Base-by-base conservation (phyloP, 345 rosid species). In the Citrus hindsii region DNA sequence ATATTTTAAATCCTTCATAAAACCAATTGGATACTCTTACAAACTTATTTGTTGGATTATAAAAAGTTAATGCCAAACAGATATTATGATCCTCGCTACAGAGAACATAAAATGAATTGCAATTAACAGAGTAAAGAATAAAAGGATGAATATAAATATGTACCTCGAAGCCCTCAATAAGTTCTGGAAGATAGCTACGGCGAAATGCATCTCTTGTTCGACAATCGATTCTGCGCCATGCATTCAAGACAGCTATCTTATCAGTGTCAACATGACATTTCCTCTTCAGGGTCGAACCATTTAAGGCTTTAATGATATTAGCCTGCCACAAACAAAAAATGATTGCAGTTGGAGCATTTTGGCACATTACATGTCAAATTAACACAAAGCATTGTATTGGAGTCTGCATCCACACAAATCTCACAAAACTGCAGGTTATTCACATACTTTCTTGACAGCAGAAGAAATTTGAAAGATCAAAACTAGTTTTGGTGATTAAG, bases 171-270 rank as follows among this genome's bases (percentile, higher is more conserved):
- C 92, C 85, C 65, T 91, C 88, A 69, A 95, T 83, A 30, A 95
- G 92, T 67, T 91, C 97, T 0, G 93, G 83, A 84, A 93, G 91
- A 79, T 90, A 93, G 88, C 97, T 88, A 40, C 98, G 98, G 5
- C 97, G 92, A 75, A 95, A 88, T 46, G 95, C 98, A 68, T 91
- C 97, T 81, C 99, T 93, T 32, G 98, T 95, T 68, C 97, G 84
- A 82, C 93, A 85, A 66, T 89, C 90, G 30, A 95, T 86, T 83
- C 98, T 86, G 9, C 72, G 89, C 99, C 98, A 95, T 59, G 98
- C 96, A 83, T 85, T 88, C 79, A 93, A 80, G 82, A 89, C 93
- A 55, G 90, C 86, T 56, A 88, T 78, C 88, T 90, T 95, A 73
- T 92, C 93, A 62, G 86, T 63, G 80, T 93, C 97, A 75, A 84